Base-by-base conservation (phyloP, 805 yeast species). In the Lipomyces spencermartinsiae region DNA sequence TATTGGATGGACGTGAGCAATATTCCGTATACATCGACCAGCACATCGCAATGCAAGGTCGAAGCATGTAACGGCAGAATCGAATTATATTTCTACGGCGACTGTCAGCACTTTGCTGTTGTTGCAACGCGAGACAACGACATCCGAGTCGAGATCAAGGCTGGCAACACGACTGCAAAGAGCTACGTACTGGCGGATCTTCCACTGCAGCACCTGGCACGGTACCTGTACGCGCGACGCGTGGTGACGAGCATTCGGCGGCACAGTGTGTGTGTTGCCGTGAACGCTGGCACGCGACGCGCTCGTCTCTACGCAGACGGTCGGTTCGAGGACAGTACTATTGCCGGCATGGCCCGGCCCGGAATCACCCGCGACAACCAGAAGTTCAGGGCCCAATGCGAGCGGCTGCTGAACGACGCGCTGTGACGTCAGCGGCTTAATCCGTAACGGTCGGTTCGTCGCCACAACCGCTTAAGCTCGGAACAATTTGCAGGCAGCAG, bases 251-350 rank as follows among this genome's bases (percentile, higher is more conserved):
- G 25, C 16, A 22, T 62, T 22, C 65, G 65, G 43, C 54, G 65
- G 10, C 58, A 37, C n/a, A 46, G 55, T 39, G 56, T 49, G 19
- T 25, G n/a, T 8, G 64, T 55, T n/a, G 65, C 14, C 29, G 22
- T 62, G 29, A 37, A 61, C 65, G 56, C 25, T 0, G 65, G 65
- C 53, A 22, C 22, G 56, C 29, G 33, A 22, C 54, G 65, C 4
- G 46, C 62, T 16, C 62, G 60, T 34, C 55, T 58, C 22, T 58
- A 29, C 22, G 65, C 49, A 16, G 65, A 62, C 22, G 65, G 65
- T 25, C 37, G 65, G 33, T 37, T 62, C 55, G 65, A 57, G 56
- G 22, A 19, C 59, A 29, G 57, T 5, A 16, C 14, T 16, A 6
- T 10, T 31, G 12, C 6, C 37, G 37, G 58, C 34, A 34, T n/a